A percentile compares a stretch with the other conserved stretches of the same genome.
These are phyloP conservation scores for Carallia pectinifolia DNA, from an alignment of 345 rosid species.

Conservation along the genomic window DNA sequence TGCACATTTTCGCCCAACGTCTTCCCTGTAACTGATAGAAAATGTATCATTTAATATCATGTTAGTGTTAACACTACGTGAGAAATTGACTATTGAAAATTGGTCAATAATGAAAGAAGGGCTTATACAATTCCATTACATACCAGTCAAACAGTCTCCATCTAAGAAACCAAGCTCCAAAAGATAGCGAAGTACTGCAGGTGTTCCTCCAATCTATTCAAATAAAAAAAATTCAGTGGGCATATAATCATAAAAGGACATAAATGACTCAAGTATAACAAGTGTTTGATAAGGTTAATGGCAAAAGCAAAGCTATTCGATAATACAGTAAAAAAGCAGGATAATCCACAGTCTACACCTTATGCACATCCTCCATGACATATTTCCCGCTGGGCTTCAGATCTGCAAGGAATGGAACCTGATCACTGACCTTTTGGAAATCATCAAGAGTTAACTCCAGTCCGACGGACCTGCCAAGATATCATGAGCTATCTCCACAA, in stretches of 20 bases:
- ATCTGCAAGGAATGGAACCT: slow-evolving; percentile 92
- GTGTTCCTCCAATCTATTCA: slow-evolving; percentile 72
- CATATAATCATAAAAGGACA: not conserved
- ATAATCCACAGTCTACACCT: slow-evolving; percentile 47
- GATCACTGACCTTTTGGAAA: slow-evolving; percentile 92
- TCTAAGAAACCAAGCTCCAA: slow-evolving; percentile 62
- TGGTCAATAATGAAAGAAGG: not conserved
- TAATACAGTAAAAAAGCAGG: slow-evolving; percentile 8
- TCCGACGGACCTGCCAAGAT: slow-evolving; percentile 84
- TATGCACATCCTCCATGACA: slow-evolving; percentile 96
- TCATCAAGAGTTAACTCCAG: slow-evolving; percentile 83
- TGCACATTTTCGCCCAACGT: slow-evolving; percentile 78
- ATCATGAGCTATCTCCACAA: slow-evolving; percentile 20
- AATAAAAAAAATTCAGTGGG: not conserved
- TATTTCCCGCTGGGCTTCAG: slow-evolving; percentile 97
- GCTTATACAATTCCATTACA: slow-evolving; percentile 7
- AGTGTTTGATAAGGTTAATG: not conserved
- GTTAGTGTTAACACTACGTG: slow-evolving; percentile 6
- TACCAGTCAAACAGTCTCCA: slow-evolving; percentile 81
- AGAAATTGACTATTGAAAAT: slow-evolving; percentile 5
- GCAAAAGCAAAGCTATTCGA: not conserved
- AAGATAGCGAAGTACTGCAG: slow-evolving; percentile 66
- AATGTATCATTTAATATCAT: slow-evolving; percentile 13
- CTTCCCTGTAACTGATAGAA: slow-evolving; percentile 77
- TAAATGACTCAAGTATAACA: not conserved